Evolutionary conservation across 768 basidiomycete species (phyloP), one percentile per base, ranked within the genome.

Genomic region (Termitomyces sp.): DNA sequence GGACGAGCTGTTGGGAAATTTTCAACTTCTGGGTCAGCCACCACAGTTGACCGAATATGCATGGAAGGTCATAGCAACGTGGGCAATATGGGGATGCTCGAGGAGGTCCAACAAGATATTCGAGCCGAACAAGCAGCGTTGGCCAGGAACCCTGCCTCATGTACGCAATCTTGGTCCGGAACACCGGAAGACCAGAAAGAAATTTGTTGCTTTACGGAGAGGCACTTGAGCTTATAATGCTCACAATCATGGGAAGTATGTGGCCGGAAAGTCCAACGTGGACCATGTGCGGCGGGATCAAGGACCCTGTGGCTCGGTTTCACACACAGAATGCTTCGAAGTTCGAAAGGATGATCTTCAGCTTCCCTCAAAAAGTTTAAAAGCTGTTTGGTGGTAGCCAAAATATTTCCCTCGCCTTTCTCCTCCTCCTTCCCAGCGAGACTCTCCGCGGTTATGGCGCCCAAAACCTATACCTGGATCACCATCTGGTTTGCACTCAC

Each of bases 401-500:
- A 43, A 62, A 62, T 59, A 58, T 38, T 60, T 50, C 50, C 58
- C 58, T 61, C 55, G 50, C 50, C 50, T 56, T 56, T 57, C 50
- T 33, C 61, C 55, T 60, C 33, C 47, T 32, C 30, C 44, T 23
- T 40, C 28, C 43, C 32, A 23, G 35, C 50, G 30, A 35, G 30
- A 46, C 16, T 30, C 50, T 49, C 40, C 48, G 48, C 48, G 48
- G 40, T 43, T 23, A 73, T 73, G 72, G 65, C 71, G 14, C 69
- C 70, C 51, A 71, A 68, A 56, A 74, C 70, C 9, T 72, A 83
- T 64, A 70, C 70, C 50, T 83, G 82, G 79, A 72, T 83, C 36
- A 72, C 79, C 0, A 64, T 76, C 32, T 85, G 86, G 86, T 86
- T 88, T 63, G 61, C 80, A 13, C 51, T 86, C 58, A 80, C 83